Evolutionary conservation across 768 basidiomycete species (phyloP).

Genomic region (Hirschioporus abietinus): DNA sequence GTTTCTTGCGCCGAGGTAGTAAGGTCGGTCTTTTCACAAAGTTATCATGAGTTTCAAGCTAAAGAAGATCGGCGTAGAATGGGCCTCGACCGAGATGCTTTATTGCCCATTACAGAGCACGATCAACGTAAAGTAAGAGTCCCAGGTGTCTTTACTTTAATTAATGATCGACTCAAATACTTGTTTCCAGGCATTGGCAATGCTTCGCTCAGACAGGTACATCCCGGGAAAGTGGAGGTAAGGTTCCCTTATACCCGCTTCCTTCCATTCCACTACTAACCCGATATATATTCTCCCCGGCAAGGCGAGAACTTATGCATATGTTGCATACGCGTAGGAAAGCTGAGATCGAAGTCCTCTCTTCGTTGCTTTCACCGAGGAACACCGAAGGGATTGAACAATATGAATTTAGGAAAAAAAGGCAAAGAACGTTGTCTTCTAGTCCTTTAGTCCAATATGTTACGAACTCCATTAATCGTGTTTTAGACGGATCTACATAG

Average conservation of each 20-base stretch:
- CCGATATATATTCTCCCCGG: constrained; percentile 32
- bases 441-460: background rate
- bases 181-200: constrained; percentile 49
- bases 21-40: constrained; percentile 34
- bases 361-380: constrained; percentile 3
- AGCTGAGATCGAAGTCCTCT: constrained; percentile 84
- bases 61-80: constrained; percentile 35
- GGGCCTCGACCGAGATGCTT: constrained; percentile 48
- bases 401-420: background rate
- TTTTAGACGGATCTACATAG: background rate
- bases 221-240: constrained; percentile 70
- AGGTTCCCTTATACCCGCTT: constrained; percentile 15
- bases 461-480: background rate
- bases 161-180: background rate
- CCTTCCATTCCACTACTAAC: constrained; percentile 3
- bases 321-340: constrained; percentile 83
- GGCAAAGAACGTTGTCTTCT: background rate
- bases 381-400: background rate
- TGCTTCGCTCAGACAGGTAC: constrained; percentile 39
- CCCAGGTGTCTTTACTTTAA: constrained; percentile 2
- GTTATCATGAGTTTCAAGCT: background rate
- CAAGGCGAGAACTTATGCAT: constrained; percentile 58
- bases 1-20: constrained; percentile 64
- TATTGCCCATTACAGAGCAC: constrained; percentile 63
- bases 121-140: constrained; percentile 69